Conservation (phyloP, 805 yeast species). For the Candida chauliodis region DNA sequence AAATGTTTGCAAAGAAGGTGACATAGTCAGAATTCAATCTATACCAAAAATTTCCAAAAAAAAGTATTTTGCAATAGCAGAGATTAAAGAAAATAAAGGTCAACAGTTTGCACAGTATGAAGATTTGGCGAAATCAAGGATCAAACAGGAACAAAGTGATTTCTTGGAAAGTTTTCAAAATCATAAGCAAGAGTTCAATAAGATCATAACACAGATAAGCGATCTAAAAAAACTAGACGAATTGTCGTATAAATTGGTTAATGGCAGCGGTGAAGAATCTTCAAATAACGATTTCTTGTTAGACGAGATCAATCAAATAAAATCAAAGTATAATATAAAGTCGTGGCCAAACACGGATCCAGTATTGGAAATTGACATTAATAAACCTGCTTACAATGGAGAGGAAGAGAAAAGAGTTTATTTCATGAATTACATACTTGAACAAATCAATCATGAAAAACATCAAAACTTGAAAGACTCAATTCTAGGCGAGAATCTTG, state of each 20-base stretch:
- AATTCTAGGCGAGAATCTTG: conserved; percentile 12
- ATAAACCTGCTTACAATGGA: conserved; percentile 23
- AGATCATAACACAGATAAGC: conserved; percentile 30
- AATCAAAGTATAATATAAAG: conserved; percentile 32
- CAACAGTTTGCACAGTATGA: conserved; percentile 84
- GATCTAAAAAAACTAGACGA: conserved; percentile 35
- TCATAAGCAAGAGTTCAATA: conserved; percentile 31
- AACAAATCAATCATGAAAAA: conserved; percentile 25
- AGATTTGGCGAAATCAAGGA: conserved; percentile 64
- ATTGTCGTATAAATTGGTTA: conserved; percentile 1
- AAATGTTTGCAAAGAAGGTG: conserved; percentile 89
- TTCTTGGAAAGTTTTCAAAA: conserved; percentile 53
- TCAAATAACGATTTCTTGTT: conserved; percentile 14
- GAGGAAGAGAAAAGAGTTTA: conserved; percentile 27
- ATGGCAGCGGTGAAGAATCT: conserved; percentile 6
- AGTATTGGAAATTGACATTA: conserved; percentile 30
- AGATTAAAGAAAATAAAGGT: conserved; percentile 84
- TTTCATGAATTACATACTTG: conserved; percentile 27
- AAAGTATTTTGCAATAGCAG: conserved; percentile 88
- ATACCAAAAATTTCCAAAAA: conserved; percentile 80
- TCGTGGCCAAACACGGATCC: conserved; percentile 43
- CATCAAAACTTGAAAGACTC: conserved; percentile 15
- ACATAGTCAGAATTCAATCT: conserved; percentile 87
- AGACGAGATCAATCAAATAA: conserved; percentile 32
- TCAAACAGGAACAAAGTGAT: conserved; percentile 59